Evolutionary conservation across 495 filamentous ascomycete species (phyloP).

Genomic region (Neurospora tetraspora): DNA sequence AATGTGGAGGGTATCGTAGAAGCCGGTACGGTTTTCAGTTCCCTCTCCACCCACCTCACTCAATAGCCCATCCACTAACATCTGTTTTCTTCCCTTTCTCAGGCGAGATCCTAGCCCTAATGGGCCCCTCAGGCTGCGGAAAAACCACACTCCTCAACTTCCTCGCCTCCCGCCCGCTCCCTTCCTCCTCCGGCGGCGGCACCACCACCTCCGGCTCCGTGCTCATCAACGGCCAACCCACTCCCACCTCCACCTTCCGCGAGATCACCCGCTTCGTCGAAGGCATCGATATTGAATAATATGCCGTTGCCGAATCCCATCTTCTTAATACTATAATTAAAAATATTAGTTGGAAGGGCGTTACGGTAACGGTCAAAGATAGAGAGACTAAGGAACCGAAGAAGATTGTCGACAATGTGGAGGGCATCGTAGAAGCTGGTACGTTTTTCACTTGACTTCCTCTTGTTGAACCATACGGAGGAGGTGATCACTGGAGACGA

Average conservation of each 20-base stretch:
- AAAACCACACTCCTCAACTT: constrained; percentile 73
- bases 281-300: no score
- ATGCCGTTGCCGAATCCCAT: constrained; percentile 22
- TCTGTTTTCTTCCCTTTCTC: not conserved
- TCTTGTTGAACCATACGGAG: no score
- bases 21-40: constrained; percentile 25
- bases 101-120: constrained; percentile 66
- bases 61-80: not conserved
- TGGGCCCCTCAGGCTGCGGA: constrained; percentile 67
- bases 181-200: not conserved
- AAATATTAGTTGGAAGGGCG: constrained; percentile 48
- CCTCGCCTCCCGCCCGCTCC: constrained; percentile 60
- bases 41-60: not conserved
- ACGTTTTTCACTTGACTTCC: no score
- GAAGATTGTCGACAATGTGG: constrained; percentile 41
- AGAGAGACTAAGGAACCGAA: constrained; percentile 49
- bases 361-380: constrained; percentile 62
- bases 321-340: constrained; percentile 28
- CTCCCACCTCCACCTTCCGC: constrained; percentile 30
- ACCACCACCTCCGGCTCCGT: constrained; percentile 25
- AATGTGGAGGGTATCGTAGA: constrained; percentile 42
- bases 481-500: no score
- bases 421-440: constrained; percentile 44
- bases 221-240: constrained; percentile 46
- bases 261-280: constrained; percentile 61